Evolutionary conservation across 2,329 filamentous ascomycete species (phyloP).

Genomic region (Beauveria medogensis): DNA sequence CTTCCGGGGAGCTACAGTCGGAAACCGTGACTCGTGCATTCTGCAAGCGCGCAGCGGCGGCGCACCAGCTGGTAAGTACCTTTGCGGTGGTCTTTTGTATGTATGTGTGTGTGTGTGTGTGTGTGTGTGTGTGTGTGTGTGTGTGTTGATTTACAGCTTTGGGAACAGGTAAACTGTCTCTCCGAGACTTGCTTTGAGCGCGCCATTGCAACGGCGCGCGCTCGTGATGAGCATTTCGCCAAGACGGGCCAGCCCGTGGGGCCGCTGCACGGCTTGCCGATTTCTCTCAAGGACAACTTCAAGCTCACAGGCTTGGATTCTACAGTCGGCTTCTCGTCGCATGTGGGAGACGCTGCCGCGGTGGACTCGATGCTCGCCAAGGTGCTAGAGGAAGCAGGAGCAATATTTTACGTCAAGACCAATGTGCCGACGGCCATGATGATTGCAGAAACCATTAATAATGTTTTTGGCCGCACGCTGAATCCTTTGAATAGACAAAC

Average conservation of each 20-base stretch:
- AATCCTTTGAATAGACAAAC: slow-evolving; percentile 53
- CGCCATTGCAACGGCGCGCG: slow-evolving; percentile 39
- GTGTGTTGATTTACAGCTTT: too few relatives aligned
- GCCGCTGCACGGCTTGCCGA: slow-evolving; percentile 56
- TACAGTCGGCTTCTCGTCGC: slow-evolving; percentile 55
- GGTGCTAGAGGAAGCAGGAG: slow-evolving; percentile 39
- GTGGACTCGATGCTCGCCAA: slow-evolving; percentile 32
- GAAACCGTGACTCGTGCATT: slow-evolving; percentile 40
- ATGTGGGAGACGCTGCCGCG: slow-evolving; percentile 49
- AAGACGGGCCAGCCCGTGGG: slow-evolving; percentile 41
- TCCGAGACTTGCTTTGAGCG: slow-evolving; percentile 47
- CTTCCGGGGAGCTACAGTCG: slow-evolving; percentile 27
- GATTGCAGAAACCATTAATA: slow-evolving; percentile 60
- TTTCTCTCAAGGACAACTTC: slow-evolving; percentile 66
- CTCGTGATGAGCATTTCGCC: slow-evolving; percentile 42
- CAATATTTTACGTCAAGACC: slow-evolving; percentile 50
- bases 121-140: too few relatives aligned
- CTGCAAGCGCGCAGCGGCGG: slow-evolving; percentile 44
- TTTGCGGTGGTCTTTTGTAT: slow-evolving; percentile 31
- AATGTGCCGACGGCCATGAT: slow-evolving; percentile 58
- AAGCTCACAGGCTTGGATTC: slow-evolving; percentile 52
- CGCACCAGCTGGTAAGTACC: slow-evolving; percentile 46
- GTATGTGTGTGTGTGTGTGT: too few relatives aligned
- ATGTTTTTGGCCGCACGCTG: slow-evolving; percentile 53
- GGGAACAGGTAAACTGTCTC: slow-evolving; percentile 37